A percentile compares a stretch with the other conserved stretches of the same genome.
Evolutionary conservation across 768 basidiomycete species (phyloP).

Genomic region (Hirschioporus abietinus): DNA sequence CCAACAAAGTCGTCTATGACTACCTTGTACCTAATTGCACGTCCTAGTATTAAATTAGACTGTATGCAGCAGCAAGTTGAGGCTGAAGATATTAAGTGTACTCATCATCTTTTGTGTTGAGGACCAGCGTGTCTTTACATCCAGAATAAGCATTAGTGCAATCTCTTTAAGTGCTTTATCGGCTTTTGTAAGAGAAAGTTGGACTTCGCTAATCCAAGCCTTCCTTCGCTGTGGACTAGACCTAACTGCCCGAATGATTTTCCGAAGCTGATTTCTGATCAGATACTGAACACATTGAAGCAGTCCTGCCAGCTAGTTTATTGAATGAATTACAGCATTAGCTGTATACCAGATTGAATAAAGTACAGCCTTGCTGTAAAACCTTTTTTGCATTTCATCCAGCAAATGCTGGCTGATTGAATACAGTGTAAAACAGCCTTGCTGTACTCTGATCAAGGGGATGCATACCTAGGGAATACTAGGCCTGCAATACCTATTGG

Average conservation of each 20-base stretch:
- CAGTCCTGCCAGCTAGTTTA: no score
- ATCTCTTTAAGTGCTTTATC: not conserved
- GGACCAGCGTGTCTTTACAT: slow-evolving; percentile 28
- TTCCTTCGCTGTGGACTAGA: slow-evolving; percentile 20
- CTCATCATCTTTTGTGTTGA: slow-evolving; percentile 31
- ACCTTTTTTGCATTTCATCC: no score
- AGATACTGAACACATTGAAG: no score
- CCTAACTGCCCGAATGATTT: slow-evolving; percentile 18
- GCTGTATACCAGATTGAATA: no score
- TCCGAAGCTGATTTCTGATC: slow-evolving; percentile 16
- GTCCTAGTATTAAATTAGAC: slow-evolving; percentile 15
- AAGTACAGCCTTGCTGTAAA: no score
- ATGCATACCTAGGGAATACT: no score
- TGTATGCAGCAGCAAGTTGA: not conserved
- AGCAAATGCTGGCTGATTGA: no score
- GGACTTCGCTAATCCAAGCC: slow-evolving; percentile 14
- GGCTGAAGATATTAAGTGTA: slow-evolving; percentile 11
- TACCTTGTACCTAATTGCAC: slow-evolving; percentile 18
- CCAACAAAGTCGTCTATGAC: slow-evolving; percentile 16
- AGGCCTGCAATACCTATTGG: no score
- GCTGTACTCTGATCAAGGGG: no score
- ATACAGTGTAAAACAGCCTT: no score
- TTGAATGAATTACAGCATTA: no score
- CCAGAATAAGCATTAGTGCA: slow-evolving; percentile 25
- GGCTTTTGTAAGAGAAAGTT: not conserved